phyloP scores from a whole-genome alignment of 768 basidiomycete species.

The Suillus subluteus region DNA sequence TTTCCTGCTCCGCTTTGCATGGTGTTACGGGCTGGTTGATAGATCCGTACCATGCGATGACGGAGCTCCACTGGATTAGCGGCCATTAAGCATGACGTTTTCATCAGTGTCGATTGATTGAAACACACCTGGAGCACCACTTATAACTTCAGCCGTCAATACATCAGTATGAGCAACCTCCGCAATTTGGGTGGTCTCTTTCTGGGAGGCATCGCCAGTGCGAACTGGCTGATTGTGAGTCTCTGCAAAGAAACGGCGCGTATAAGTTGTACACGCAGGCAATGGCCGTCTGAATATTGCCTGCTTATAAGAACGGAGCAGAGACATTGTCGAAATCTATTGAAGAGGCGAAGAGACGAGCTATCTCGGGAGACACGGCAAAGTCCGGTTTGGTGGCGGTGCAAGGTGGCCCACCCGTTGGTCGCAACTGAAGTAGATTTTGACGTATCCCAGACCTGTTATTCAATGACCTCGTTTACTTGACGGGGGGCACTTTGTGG shows the following conservation, averaged over 20 bases:
- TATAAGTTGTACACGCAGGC: constrained; percentile 15
- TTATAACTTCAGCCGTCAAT: constrained; percentile 79
- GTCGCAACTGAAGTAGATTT: neutral
- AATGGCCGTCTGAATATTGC: constrained; percentile 28
- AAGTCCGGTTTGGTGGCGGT: constrained; percentile 7
- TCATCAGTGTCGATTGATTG: neutral
- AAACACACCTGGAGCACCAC: constrained; percentile 80
- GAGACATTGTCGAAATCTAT: constrained; percentile 48
- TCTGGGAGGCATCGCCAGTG: constrained; percentile 24
- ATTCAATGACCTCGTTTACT: neutral
- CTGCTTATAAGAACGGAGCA: constrained; percentile 51
- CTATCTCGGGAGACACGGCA: neutral
- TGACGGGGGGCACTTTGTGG: neutral
- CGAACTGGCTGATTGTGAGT: constrained; percentile 21
- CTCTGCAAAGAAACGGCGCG: constrained; percentile 27
- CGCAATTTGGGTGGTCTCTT: constrained; percentile 40
- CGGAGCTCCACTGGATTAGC: constrained; percentile 69
- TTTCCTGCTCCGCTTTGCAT: constrained; percentile 94
- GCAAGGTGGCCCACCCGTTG: neutral
- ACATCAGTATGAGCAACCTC: constrained; percentile 59
- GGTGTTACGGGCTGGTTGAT: constrained; percentile 89
- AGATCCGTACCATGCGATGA: constrained; percentile 89
- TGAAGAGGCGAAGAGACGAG: constrained; percentile 1
- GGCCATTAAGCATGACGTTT: constrained; percentile 1
- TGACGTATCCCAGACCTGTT: neutral